Base-by-base conservation (phyloP, 768 basidiomycete genomes). In the Boletus patriciae region DNA sequence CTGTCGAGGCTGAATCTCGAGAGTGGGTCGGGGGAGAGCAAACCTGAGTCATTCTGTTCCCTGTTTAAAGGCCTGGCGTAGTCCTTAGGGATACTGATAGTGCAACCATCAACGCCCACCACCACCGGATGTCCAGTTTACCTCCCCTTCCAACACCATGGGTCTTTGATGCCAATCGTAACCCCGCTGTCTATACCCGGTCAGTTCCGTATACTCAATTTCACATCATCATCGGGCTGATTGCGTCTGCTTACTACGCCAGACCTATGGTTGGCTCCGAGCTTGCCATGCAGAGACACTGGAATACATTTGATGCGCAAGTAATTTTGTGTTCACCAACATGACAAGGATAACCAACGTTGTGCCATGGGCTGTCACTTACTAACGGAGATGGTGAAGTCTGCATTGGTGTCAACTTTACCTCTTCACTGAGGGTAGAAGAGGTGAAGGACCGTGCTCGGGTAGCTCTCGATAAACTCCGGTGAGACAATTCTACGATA, bases 261-360 rank as follows among this genome's bases (percentile, higher is more conserved):
- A 65, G 64, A n/a, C 45, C 36, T 6, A 29, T 65, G 51, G 42
- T 66, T 9, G 61, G 64, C 16, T 65, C 64, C 27, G 64, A 66
- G 29, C 50, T 57, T 40, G 7, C 25, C 23, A 37, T 57, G 48
- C 64, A 65, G 29, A 52, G 12, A 50, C 1, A 50, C 40, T 65
- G 57, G 61, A 27, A 57, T 34, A 2, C 27, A 16, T 50, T 42
- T 46, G 64, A 63, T 15, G 57, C 50, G 60, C 29, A 37, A 60
- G 64, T 66, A 25, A 21, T 23, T 36, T 12, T 37, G 3, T 41
- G 2, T 31, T 49, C 10, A 19, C 1, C 13, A 36, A 9, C 25
- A 4, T 13, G 10, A 40, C 19, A 23, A 13, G 12, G 33, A 8
- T 54, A n/a, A 52, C 21, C 2, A 27, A 36, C 12, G 29, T 21